Evolutionary conservation across 345 rosid species (phyloP), one percentile per base, ranked within the genome.

Genomic region (Brassica juncea): DNA sequence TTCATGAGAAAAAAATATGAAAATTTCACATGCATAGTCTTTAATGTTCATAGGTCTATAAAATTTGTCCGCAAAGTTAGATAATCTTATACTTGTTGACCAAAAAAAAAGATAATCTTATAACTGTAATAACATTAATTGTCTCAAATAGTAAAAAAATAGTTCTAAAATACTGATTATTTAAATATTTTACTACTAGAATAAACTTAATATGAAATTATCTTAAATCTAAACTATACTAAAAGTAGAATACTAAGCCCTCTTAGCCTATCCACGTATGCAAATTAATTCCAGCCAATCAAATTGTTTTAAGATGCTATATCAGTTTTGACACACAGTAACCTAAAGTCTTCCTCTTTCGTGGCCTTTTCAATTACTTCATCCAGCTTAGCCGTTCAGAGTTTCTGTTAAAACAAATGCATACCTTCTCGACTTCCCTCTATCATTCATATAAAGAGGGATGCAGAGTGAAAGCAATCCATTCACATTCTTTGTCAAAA

Each of bases 11-110:
- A 60, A 60, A 2, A 47, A 35, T 19, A 73, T 55, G 44, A 58
- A 58, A 47, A 23, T 8, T 7, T 80, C 68, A 64, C 83, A 75
- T 70, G 83, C 79, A 70, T 75, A 58, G 77, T 71, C 23, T 39
- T 71, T 39, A 81, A 58, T 75, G 64, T 70, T 65, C 16, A 64
- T 71, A 76, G 55, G 83, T 47, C 70, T 67, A 55, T 69, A 32
- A 75, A 71, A 71, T 76, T 81, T 81, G 74, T 19, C 21, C 21
- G 21, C 21, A 19, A 19, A 19, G 21, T 19, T 19, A 19, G 21
- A 19, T 19, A 19, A 19, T 19, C 21, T 19, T 19, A 19, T 19
- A 19, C 21, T 19, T 19, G 21, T 42, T 42, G 2, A 32, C 3
- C 3, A 42, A 7, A 11, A 11, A 8, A 11, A 34, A 8, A 42